A percentile compares a stretch with the other conserved stretches of the same genome.
Conservation (phyloP, 2,329 filamentous ascomycete species). For the Arthrobotrys conoides region DNA sequence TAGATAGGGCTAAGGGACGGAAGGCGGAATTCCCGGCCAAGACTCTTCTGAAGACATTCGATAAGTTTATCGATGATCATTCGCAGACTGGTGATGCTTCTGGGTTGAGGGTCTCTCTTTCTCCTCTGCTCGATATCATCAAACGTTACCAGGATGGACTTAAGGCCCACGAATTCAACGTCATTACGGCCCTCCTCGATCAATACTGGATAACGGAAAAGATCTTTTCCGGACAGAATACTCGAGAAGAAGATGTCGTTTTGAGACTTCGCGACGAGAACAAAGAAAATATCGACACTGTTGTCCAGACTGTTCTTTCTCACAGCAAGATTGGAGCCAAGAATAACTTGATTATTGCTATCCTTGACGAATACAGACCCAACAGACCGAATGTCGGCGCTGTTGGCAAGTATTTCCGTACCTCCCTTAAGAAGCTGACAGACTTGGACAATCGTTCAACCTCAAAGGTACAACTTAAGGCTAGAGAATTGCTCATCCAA, state of each 20-base stretch:
- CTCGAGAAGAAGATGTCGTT: slow-evolving; percentile 92
- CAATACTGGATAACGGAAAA: slow-evolving; percentile 87
- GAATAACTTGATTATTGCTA: slow-evolving; percentile 91
- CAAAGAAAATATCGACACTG: slow-evolving; percentile 88
- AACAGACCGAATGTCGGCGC: slow-evolving; percentile 93
- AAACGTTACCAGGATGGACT: slow-evolving; percentile 86
- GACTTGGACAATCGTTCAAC: slow-evolving; percentile 89
- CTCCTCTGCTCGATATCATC: slow-evolving; percentile 83
- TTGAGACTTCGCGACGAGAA: slow-evolving; percentile 94
- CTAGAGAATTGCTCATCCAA: slow-evolving; percentile 96
- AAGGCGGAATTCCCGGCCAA: slow-evolving; percentile 92
- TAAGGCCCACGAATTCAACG: slow-evolving; percentile 88
- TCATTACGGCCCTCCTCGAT: slow-evolving; percentile 84
- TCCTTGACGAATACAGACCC: slow-evolving; percentile 92
- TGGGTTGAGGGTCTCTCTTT: slow-evolving; percentile 79
- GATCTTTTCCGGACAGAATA: slow-evolving; percentile 84
- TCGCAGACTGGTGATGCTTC: slow-evolving; percentile 80
- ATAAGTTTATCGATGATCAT: slow-evolving; percentile 90
- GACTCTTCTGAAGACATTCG: slow-evolving; percentile 83
- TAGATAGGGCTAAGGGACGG: slow-evolving; percentile 84
- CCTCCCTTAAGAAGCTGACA: slow-evolving; percentile 84
- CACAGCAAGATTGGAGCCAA: slow-evolving; percentile 93
- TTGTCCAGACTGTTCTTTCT: slow-evolving; percentile 90
- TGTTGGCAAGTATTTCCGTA: slow-evolving; percentile 87
- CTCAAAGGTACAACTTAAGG: slow-evolving; percentile 96